Percentiles rank a stretch among this genome's conserved stretches.
Conservation (phyloP, 208 protist genomes). For the Crithidia thermophila region DNA sequence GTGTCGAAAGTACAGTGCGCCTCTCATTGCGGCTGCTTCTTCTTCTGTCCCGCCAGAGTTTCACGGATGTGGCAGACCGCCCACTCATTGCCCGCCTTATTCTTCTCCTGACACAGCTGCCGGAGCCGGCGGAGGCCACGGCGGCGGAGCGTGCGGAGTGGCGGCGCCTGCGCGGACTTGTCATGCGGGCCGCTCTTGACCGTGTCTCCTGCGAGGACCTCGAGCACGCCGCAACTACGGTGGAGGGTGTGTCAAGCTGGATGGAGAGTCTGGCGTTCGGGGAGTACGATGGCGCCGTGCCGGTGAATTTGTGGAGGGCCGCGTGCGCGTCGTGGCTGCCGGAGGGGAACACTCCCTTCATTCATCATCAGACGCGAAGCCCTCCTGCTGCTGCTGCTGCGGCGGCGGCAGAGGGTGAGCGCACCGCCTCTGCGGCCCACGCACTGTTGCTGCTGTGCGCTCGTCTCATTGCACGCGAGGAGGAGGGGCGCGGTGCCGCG, state of each 20-base stretch:
- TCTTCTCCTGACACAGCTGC: slow-evolving; percentile 14
- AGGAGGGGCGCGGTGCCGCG: background rate
- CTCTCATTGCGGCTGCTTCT: slow-evolving; percentile 37
- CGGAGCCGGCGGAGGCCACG: slow-evolving; percentile 2
- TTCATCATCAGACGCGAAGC: background rate
- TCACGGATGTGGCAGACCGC: slow-evolving; percentile 22
- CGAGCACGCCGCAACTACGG: background rate
- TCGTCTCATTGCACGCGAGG: slow-evolving; percentile 5
- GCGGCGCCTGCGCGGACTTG: slow-evolving; percentile 61
- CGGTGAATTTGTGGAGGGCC: slow-evolving; percentile 48
- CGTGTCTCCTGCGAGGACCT: slow-evolving; percentile 26
- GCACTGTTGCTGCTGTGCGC: slow-evolving; percentile 33
- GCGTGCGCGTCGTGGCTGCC: slow-evolving; percentile 13
- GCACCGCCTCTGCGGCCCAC: slow-evolving; percentile 9
- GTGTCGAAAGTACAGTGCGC: background rate
- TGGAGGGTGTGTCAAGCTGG: slow-evolving; percentile 29
- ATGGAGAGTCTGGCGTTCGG: slow-evolving; percentile 48
- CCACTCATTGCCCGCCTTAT: slow-evolving; percentile 17
- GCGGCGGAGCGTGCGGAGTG: slow-evolving; percentile 36
- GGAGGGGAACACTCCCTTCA: background rate
- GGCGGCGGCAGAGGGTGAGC: background rate
- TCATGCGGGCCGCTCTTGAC: slow-evolving; percentile 34
- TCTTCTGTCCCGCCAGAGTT: slow-evolving; percentile 54
- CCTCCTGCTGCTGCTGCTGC: background rate
- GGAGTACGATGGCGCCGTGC: slow-evolving; percentile 33